phyloP scores from a whole-genome alignment of 164 flowering plant genomes.

The Protea cynaroides region DNA sequence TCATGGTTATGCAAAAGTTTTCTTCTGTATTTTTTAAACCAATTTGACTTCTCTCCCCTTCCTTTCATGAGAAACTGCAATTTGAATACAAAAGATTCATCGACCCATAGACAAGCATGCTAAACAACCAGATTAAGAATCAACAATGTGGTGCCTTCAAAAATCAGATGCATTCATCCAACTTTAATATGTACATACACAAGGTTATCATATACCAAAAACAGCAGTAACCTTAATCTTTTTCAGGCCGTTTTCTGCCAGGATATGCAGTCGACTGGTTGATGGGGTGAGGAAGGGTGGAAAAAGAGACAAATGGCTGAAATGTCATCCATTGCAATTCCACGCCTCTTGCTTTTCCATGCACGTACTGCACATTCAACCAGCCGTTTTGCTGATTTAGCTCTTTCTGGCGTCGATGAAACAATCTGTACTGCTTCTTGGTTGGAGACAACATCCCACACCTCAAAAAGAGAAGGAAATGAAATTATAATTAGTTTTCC shows the following conservation, averaged over 20 bases:
- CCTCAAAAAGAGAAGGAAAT: slow-evolving; percentile 27
- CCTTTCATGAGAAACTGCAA: too few species aligned
- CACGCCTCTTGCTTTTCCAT: slow-evolving; percentile 70
- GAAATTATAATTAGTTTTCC: background rate
- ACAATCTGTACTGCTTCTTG: slow-evolving; percentile 87
- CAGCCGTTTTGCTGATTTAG: slow-evolving; percentile 63
- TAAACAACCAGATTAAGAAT: too few species aligned
- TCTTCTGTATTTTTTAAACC: too few species aligned
- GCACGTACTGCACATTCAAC: slow-evolving; percentile 63
- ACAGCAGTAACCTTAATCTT: background rate
- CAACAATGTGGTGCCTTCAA: too few species aligned
- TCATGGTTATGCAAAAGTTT: too few species aligned
- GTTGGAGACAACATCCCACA: slow-evolving; percentile 94
- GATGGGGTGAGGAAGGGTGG: slow-evolving; percentile 31
- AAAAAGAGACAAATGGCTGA: slow-evolving; percentile 93
- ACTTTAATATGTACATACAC: background rate
- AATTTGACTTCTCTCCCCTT: too few species aligned
- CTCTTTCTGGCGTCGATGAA: slow-evolving; percentile 53
- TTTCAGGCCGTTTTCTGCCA: slow-evolving; percentile 6
- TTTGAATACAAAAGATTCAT: too few species aligned
- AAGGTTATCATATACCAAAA: background rate
- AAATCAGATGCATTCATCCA: background rate
- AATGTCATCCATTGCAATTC: slow-evolving; percentile 77
- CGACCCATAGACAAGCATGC: too few species aligned
- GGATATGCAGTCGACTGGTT: slow-evolving; percentile 7